These are phyloP conservation scores for Blepharisma japonicum DNA, from an alignment of 73 alveolate genomes.

Conservation along the genomic window DNA sequence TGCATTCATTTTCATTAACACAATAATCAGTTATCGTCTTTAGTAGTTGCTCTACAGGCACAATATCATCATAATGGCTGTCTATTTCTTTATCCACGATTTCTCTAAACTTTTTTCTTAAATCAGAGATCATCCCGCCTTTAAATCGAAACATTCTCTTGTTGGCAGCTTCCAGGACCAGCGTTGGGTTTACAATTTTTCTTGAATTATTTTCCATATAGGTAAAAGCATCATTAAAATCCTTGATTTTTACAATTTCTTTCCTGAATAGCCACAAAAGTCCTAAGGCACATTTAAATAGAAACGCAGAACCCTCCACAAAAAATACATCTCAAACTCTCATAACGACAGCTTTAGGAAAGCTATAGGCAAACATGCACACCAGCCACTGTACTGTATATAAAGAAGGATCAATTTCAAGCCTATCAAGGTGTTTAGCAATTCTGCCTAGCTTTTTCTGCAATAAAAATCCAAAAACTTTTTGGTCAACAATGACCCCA, in stretches of 20 bases:
- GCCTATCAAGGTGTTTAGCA: background rate
- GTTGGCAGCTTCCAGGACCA: no score
- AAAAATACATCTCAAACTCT: slow-evolving; percentile 4
- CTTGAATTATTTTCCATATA: background rate
- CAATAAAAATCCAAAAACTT: slow-evolving; percentile 43
- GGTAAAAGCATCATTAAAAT: background rate
- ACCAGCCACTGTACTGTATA: slow-evolving; percentile 11
- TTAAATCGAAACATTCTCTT: no score
- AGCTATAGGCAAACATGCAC: background rate
- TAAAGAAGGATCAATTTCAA: slow-evolving; percentile 15
- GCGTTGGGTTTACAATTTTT: no score
- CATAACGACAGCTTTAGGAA: background rate
- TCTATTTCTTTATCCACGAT: no score
- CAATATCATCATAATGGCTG: no score
- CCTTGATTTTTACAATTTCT: background rate
- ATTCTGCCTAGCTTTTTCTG: background rate
- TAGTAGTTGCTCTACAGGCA: no score
- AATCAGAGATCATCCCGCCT: no score
- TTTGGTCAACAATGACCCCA: slow-evolving; percentile 83
- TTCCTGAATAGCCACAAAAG: background rate
- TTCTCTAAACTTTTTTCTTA: no score
- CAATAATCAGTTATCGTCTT: background rate
- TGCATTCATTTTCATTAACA: background rate
- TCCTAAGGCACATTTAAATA: background rate
- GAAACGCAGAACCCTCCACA: background rate